These are phyloP conservation scores for Viola odorata DNA, from an alignment of 345 rosid species.

Conservation along the genomic window DNA sequence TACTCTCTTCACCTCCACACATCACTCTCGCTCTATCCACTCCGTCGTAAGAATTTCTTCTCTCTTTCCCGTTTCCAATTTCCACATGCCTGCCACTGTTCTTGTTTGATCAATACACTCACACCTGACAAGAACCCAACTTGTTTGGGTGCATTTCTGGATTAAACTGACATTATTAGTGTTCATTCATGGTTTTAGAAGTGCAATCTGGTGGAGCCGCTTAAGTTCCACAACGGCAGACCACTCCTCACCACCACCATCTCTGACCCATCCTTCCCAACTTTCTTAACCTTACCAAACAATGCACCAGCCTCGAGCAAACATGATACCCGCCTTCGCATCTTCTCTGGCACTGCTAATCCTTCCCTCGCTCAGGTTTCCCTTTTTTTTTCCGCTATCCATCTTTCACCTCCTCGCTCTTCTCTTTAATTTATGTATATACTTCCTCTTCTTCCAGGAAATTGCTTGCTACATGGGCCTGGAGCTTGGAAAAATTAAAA, in stretches of 20 bases:
- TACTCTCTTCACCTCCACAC: conserved; percentile 10
- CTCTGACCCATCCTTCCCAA: conserved; percentile 24
- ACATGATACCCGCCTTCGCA: conserved; percentile 65
- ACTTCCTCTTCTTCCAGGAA: conserved; percentile 38
- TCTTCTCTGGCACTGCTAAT: conserved; percentile 93
- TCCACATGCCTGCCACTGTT: neutral
- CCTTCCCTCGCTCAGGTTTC: conserved; percentile 82
- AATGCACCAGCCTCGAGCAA: neutral
- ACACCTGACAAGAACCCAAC: too few species aligned
- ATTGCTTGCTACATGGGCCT: conserved; percentile 91
- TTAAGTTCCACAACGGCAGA: conserved; percentile 50
- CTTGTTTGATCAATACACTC: too few species aligned
- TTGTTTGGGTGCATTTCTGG: neutral
- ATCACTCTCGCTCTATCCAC: conserved; percentile 9
- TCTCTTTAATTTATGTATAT: neutral
- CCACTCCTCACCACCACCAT: conserved; percentile 36
- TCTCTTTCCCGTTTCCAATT: neutral
- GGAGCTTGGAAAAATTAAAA: conserved; percentile 87
- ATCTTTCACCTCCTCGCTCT: neutral
- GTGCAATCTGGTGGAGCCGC: conserved; percentile 60
- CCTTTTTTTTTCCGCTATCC: neutral
- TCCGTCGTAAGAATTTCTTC: conserved; percentile 24
- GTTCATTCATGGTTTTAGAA: conserved; percentile 25
- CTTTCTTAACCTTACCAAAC: conserved; percentile 31
- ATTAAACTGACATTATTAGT: neutral